These are phyloP conservation scores for Fusarium tricinctum DNA, from an alignment of 2,329 filamentous ascomycete species.

Conservation along the genomic window DNA sequence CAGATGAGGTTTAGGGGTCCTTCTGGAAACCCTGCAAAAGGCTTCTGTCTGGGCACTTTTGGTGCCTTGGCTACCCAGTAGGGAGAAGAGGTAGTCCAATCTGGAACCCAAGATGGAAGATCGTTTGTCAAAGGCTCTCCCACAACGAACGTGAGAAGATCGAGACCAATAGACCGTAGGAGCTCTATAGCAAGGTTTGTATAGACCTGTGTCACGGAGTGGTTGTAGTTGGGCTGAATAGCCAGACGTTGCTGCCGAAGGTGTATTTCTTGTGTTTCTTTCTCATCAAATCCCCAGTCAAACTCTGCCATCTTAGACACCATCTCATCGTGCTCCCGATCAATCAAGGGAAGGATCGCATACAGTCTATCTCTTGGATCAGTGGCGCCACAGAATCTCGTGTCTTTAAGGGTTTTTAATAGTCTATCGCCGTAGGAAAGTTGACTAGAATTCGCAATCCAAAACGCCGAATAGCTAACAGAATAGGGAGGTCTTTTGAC, in stretches of 20 bases:
- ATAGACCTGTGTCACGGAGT: background rate
- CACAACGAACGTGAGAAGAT: background rate
- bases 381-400: background rate
- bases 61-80: background rate
- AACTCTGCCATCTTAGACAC: no score
- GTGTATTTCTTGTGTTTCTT: background rate
- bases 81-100: background rate
- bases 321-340: background rate
- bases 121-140: background rate
- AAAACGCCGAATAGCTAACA: background rate
- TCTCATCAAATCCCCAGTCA: background rate
- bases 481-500: background rate
- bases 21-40: background rate
- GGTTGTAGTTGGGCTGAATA: background rate
- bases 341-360: background rate
- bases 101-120: background rate
- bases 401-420: background rate
- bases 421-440: background rate
- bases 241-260: background rate
- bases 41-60: background rate
- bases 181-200: background rate
- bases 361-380: constrained; percentile 2
- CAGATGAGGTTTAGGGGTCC: background rate
- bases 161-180: background rate
- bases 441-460: no score